Base-by-base conservation (phyloP, 1,284 basidiomycete species). In the Leccinum brunneo-olivaceum region DNA sequence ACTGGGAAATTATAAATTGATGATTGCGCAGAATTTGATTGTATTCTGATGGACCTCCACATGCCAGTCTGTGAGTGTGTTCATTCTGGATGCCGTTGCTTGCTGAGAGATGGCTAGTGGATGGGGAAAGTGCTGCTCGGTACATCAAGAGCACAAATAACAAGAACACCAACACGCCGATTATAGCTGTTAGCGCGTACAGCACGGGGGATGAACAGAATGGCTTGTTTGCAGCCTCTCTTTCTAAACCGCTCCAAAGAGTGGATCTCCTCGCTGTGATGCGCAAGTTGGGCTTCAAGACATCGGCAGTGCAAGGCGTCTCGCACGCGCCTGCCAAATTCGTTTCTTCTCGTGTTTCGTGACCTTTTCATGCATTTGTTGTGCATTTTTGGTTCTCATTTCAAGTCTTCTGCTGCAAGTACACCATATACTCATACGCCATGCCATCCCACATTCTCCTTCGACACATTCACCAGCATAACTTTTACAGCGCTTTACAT, bases 101-200 rank as follows among this genome's bases (percentile, higher is more conserved):
- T 23, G 16, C 39, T 50, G 44, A 52, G 33, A 39, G 21, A 33
- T 53, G 39, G 9, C 5, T 45, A 84, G 89, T 95, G 53, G 89
- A 93, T 58, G 92, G 92, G 34, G 90, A 95, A 67, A 84, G 87
- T 53, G 92, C 91, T 33, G 90, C 92, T 20, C 76, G 87, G 50
- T 94, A 94, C 67, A 91, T 96, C 71, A 92, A 90, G 72, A 90
- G 81, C 56, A 94, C 91, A n/a, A 88, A 89, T 60, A 90, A 90
- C 70, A 88, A 82, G 71, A 95, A 95, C 57, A 80, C 83, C 35
- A 77, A 73, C 51, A 90, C 85, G 46, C 95, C 83, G n/a, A 92
- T 98, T 48, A 84, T 97, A 43, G 90, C 94, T 43, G 81, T 96
- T 40, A 90, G 86, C 58, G 86, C 84, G 21, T 92, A 91, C 62